A percentile compares a stretch with the other conserved stretches of the same genome.
Conservation (phyloP, 306 rosid genomes). For the Acacia crassicarpa region DNA sequence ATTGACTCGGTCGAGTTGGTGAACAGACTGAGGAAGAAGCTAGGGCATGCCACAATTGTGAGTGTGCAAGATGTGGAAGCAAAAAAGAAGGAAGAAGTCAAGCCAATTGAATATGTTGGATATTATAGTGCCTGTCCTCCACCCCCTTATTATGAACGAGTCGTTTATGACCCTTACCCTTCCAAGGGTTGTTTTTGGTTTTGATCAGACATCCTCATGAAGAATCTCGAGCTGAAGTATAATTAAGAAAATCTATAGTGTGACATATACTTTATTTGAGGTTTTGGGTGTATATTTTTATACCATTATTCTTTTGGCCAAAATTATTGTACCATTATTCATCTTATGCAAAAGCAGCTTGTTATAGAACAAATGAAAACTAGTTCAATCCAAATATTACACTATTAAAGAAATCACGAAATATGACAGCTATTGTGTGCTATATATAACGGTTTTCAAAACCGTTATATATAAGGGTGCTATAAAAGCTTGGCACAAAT, state of each 20-base stretch:
- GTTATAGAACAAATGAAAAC: too few species aligned
- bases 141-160: neutral
- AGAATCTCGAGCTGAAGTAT: neutral
- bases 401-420: neutral
- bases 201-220: neutral
- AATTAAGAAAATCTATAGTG: too few species aligned
- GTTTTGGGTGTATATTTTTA: too few species aligned
- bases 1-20: conserved; percentile 8
- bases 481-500: too few species aligned
- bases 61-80: conserved; percentile 3
- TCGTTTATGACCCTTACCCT: neutral
- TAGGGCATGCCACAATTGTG: neutral
- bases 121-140: neutral
- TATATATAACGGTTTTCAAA: too few species aligned
- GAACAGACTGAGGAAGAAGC: neutral
- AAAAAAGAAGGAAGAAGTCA: neutral
- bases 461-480: too few species aligned
- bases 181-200: neutral
- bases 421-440: neutral
- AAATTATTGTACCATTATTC: too few species aligned
- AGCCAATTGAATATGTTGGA: neutral
- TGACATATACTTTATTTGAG: too few species aligned
- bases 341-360: neutral
- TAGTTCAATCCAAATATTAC: too few species aligned
- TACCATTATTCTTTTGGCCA: neutral